These are phyloP conservation scores for Microdochium trichocladiopsis DNA, from an alignment of 2,329 filamentous ascomycete species.

Conservation along the genomic window DNA sequence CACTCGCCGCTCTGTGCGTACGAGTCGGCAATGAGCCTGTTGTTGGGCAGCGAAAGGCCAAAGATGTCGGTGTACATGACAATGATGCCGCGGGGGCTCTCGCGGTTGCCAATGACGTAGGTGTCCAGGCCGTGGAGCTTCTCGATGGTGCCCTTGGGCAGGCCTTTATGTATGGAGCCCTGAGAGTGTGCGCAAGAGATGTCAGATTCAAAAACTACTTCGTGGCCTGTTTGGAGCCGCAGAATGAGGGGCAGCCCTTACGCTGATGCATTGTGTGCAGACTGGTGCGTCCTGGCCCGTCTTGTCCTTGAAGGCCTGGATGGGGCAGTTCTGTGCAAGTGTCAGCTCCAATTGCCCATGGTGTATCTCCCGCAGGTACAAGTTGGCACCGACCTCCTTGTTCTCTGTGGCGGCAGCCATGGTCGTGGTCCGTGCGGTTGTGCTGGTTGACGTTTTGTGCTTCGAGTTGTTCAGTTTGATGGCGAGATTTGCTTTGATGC, in stretches of 20 bases:
- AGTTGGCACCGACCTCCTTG: neutral
- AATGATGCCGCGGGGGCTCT: slow-evolving; percentile 17
- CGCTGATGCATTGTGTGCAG: neutral
- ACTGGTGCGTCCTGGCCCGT: neutral
- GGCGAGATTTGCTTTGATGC: too few relatives aligned
- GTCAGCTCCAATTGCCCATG: too few relatives aligned
- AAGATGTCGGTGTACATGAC: slow-evolving; percentile 22
- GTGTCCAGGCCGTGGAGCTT: slow-evolving; percentile 26
- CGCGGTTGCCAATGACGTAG: slow-evolving; percentile 26
- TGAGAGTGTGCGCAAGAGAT: neutral
- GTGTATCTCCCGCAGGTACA: neutral
- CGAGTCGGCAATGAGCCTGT: slow-evolving; percentile 21
- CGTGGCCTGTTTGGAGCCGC: neutral
- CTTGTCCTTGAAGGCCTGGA: neutral
- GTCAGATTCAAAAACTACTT: neutral
- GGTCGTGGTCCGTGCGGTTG: too few relatives aligned
- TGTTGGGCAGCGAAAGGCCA: slow-evolving; percentile 19
- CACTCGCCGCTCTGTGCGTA: slow-evolving; percentile 20
- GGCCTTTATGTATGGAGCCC: slow-evolving; percentile 3
- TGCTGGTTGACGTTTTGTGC: too few relatives aligned
- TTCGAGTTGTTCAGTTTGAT: too few relatives aligned
- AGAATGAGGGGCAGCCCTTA: neutral
- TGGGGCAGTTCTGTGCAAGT: neutral
- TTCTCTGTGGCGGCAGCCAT: neutral
- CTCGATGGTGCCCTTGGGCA: slow-evolving; percentile 6